Evolutionary conservation across 1,284 basidiomycete species (phyloP).

Genomic region (Cryptococcus hybrid): DNA sequence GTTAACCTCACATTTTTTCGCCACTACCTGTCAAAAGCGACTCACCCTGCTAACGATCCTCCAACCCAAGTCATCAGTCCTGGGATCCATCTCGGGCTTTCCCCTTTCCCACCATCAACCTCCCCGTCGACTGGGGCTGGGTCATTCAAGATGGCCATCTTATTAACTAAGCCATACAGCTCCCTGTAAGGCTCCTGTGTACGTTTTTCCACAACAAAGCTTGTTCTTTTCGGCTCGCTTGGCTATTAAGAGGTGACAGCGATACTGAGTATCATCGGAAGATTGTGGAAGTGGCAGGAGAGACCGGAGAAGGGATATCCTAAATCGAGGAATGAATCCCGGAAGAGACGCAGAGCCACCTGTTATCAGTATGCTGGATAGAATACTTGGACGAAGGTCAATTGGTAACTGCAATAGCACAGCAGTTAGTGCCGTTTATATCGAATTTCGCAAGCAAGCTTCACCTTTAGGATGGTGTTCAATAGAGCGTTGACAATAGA

Average conservation of each 20-base stretch:
- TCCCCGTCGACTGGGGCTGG: conserved; percentile 52
- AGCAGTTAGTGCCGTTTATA: conserved; percentile 3
- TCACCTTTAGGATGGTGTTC: conserved; percentile 71
- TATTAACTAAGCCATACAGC: conserved; percentile 65
- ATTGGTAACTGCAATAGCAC: conserved; percentile 67
- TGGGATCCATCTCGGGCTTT: conserved; percentile 82
- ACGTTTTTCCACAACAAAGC: conserved; percentile 23
- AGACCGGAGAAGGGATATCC: conserved; percentile 66
- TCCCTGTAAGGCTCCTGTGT: conserved; percentile 68
- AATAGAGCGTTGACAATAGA: conserved; percentile 78
- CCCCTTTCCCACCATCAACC: conserved; percentile 59
- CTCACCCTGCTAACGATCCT: conserved; percentile 83
- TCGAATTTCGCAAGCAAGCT: conserved; percentile 8
- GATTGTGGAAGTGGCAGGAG: conserved; percentile 55
- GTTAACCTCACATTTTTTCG: too few relatives aligned
- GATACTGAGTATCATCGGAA: conserved; percentile 15
- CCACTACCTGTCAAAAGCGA: conserved; percentile 7
- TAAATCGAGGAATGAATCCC: conserved; percentile 83
- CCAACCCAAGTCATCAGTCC: conserved; percentile 86
- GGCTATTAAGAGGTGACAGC: conserved; percentile 14
- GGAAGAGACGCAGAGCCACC: conserved; percentile 91
- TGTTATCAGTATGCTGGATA: conserved; percentile 74
- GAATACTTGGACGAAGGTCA: conserved; percentile 78
- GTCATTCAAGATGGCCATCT: conserved; percentile 80
- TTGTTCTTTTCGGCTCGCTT: conserved; percentile 4